Conservation (phyloP, 1,284 basidiomycete genomes). For the Leccinum subspadiceum region DNA sequence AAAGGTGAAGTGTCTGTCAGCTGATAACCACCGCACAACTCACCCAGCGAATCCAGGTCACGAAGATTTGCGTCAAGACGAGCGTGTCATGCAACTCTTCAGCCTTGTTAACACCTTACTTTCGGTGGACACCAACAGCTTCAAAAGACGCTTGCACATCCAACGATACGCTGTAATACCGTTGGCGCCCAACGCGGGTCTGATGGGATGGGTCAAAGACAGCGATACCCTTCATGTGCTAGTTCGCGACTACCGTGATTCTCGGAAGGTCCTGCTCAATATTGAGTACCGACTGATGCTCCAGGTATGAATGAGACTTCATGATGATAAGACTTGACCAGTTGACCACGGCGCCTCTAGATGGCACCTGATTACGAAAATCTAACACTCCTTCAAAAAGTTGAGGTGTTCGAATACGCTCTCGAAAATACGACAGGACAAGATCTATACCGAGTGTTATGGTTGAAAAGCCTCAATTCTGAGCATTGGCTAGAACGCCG, state of each 20-base stretch:
- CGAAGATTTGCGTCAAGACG: conserved; percentile 98
- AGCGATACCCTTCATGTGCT: conserved; percentile 98
- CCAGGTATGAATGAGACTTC: conserved; percentile 56
- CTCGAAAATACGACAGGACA: conserved; percentile 98
- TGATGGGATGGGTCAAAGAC: conserved; percentile 95
- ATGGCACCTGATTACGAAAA: conserved; percentile 99
- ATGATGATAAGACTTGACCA: background rate
- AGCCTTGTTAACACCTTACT: conserved; percentile 96
- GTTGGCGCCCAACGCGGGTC: conserved; percentile 93
- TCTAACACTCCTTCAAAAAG: conserved; percentile 93
- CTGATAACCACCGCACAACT: background rate
- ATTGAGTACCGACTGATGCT: conserved; percentile 99
- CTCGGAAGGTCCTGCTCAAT: conserved; percentile 94
- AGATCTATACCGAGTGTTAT: conserved; percentile 97
- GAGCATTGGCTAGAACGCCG: conserved; percentile 98
- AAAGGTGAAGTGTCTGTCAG: conserved; percentile 60
- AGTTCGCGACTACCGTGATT: conserved; percentile 94
- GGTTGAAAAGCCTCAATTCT: conserved; percentile 94
- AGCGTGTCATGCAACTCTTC: conserved; percentile 99
- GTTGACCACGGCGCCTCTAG: conserved; percentile 40
- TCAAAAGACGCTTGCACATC: conserved; percentile 95
- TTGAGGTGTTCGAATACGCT: conserved; percentile 99
- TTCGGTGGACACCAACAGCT: conserved; percentile 90
- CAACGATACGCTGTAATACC: conserved; percentile 94
- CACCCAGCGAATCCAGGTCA: conserved; percentile 58